Base-by-base conservation (phyloP, 2,329 filamentous ascomycete genomes). In the Xylaria polymorpha region DNA sequence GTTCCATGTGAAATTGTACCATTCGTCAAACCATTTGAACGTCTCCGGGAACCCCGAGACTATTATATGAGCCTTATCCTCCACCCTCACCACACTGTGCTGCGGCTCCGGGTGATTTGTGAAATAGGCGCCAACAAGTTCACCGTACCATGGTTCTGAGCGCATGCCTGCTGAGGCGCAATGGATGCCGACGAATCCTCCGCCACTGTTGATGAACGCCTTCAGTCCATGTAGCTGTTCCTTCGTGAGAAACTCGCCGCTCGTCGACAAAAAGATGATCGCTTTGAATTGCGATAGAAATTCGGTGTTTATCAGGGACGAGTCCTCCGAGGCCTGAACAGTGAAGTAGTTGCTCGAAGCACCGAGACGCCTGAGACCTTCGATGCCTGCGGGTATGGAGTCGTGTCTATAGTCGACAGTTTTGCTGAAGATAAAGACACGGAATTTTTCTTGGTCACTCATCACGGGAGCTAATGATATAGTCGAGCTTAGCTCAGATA, bases 151-250 rank as follows among this genome's bases (percentile, higher is more conserved):
- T 2, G 75, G 74, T 8, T 77, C 74, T 0, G 73, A 75, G 15
- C 71, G 71, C 73, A 83, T 76, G 10, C 76, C 81, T 1, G 75
- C 74, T 2, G 79, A 74, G 1, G 82, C 81, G 39, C 79, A 80
- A 69, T 84, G 82, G n/a, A 84, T 75, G 25, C 77, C 82, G 0
- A 84, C 80, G 46, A 83, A 73, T 1, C 81, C 81, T 22, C 80
- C 79, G 14, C 82, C 80, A 20, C 64, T 55, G 15, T 71, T 73
- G 32, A 83, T 76, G 48, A 79, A 81, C 4, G 43, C 66, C 65
- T 80, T 73, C 35, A 84, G 71, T 0, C 77, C 79, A 0, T 66
- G 74, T 1, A 83, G 69, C 67, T 83, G 79, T 0, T 69, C 46
- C 0, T 63, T 53, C 32, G 72, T 71, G n/a, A 83, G 73, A 60